A percentile compares a stretch with the other conserved stretches of the same genome.
Conservation (phyloP, 179 eudicot species). For the Beta lomatogona region DNA sequence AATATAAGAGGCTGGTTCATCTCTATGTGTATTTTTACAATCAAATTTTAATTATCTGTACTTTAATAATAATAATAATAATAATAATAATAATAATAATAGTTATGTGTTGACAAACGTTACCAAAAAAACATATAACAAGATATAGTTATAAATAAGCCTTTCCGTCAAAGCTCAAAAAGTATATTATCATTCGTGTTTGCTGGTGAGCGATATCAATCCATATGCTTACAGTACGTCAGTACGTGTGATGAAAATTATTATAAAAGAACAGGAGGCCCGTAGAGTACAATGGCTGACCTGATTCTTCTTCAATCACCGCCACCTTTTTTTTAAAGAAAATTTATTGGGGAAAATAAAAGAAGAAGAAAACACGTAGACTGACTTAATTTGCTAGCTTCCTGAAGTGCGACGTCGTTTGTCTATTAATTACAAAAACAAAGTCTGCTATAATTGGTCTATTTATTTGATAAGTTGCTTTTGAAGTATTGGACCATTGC, state of each 20-base stretch:
- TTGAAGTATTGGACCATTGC: not conserved
- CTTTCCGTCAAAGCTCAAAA: too few relatives aligned
- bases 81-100: too few relatives aligned
- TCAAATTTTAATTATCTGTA: too few relatives aligned
- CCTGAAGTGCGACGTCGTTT: not conserved
- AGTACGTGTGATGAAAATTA: not conserved
- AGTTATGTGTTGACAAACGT: too few relatives aligned
- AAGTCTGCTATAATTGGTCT: not conserved
- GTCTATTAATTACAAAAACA: not conserved
- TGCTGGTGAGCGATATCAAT: not conserved
- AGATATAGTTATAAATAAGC: too few relatives aligned
- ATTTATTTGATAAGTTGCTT: not conserved
- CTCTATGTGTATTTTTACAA: too few relatives aligned
- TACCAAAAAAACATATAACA: too few relatives aligned
- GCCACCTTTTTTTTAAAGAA: not conserved
- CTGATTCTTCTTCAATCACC: not conserved
- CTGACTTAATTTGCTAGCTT: not conserved
- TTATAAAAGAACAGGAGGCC: not conserved
- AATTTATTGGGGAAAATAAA: not conserved
- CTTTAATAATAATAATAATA: too few relatives aligned
- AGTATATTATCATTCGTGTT: not conserved
- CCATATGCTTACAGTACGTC: not conserved
- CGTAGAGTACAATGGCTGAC: not conserved
- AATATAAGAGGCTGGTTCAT: too few relatives aligned
- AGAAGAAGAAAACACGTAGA: not conserved